Conservation (phyloP, 208 protist genomes). For the Lotmaria passim region DNA sequence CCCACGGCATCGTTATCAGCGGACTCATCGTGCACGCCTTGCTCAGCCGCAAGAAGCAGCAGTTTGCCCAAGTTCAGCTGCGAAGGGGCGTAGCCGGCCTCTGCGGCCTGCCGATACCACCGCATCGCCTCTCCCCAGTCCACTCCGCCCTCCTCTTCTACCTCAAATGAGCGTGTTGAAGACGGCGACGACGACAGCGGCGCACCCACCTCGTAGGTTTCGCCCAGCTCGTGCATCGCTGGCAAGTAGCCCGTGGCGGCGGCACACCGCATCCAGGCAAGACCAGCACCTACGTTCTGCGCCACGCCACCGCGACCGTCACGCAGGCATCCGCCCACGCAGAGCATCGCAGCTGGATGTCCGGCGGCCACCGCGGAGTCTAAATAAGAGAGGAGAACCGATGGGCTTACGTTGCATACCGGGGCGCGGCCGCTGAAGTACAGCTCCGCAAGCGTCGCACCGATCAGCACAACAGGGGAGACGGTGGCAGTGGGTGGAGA, state of each 20-base stretch:
- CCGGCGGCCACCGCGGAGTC: slow-evolving; percentile 51
- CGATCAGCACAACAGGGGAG: slow-evolving; percentile 38
- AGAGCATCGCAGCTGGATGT: slow-evolving; percentile 76
- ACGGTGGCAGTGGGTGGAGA: not conserved
- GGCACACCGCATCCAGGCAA: slow-evolving; percentile 71
- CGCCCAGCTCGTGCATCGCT: slow-evolving; percentile 83
- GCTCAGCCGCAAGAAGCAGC: slow-evolving; percentile 50
- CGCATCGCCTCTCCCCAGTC: slow-evolving; percentile 84
- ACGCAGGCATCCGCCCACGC: slow-evolving; percentile 65
- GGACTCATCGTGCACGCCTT: slow-evolving; percentile 10
- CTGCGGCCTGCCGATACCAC: slow-evolving; percentile 70
- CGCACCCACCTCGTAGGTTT: slow-evolving; percentile 67
- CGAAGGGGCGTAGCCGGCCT: slow-evolving; percentile 54
- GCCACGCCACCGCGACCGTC: slow-evolving; percentile 54
- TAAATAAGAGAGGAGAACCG: slow-evolving; percentile 33
- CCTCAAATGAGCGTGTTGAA: too few relatives aligned
- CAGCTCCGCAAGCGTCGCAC: slow-evolving; percentile 47
- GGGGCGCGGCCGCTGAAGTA: slow-evolving; percentile 16
- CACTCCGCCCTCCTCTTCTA: slow-evolving; percentile 3
- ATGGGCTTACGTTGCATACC: not conserved
- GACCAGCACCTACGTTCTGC: slow-evolving; percentile 43
- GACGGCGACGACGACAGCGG: slow-evolving; percentile 4
- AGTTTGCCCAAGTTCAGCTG: slow-evolving; percentile 87
- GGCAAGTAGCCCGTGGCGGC: slow-evolving; percentile 67
- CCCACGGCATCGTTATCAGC: slow-evolving; percentile 18